phyloP scores from a whole-genome alignment of 805 yeast species.

The Kodamaea restingae region DNA sequence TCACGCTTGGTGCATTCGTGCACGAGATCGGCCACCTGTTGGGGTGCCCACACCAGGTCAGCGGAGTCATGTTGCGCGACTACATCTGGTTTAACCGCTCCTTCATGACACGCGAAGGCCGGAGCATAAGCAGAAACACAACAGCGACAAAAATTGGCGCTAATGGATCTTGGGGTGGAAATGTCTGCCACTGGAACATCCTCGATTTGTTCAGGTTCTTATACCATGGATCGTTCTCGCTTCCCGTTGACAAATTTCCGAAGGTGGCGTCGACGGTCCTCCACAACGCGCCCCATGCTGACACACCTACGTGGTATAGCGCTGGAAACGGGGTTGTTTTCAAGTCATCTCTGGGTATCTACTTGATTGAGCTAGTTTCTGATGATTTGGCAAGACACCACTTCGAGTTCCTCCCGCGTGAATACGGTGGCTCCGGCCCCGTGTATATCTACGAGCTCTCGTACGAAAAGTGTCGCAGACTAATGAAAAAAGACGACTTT shows the following conservation, averaged over 20 bases:
- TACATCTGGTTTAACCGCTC: conserved; percentile 78
- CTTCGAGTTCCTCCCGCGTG: conserved; percentile 56
- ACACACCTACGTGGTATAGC: conserved; percentile 4
- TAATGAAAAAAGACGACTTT: conserved; percentile 30
- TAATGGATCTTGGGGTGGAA: conserved; percentile 41
- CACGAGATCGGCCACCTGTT: conserved; percentile 91
- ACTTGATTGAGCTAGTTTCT: conserved; percentile 63
- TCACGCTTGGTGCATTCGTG: conserved; percentile 90
- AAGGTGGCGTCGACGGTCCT: conserved; percentile 30
- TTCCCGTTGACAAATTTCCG: conserved; percentile 57
- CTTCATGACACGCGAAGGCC: conserved; percentile 67
- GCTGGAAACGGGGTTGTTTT: conserved; percentile 28
- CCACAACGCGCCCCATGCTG: conserved; percentile 11
- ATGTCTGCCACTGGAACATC: conserved; percentile 85
- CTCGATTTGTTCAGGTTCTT: conserved; percentile 74
- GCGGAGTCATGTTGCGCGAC: conserved; percentile 88
- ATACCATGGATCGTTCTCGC: conserved; percentile 73
- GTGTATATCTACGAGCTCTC: conserved; percentile 49
- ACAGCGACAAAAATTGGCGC: conserved; percentile 43
- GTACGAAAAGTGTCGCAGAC: conserved; percentile 35
- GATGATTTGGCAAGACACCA: conserved; percentile 55
- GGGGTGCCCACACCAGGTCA: conserved; percentile 89
- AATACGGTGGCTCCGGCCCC: conserved; percentile 59
- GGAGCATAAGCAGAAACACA: conserved; percentile 49
- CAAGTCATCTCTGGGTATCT: conserved; percentile 63